Percentiles rank a stretch among this genome's conserved stretches.
These are phyloP conservation scores for Lycium barbarum DNA, from an alignment of 257 asterid genomes.

Conservation along the genomic window DNA sequence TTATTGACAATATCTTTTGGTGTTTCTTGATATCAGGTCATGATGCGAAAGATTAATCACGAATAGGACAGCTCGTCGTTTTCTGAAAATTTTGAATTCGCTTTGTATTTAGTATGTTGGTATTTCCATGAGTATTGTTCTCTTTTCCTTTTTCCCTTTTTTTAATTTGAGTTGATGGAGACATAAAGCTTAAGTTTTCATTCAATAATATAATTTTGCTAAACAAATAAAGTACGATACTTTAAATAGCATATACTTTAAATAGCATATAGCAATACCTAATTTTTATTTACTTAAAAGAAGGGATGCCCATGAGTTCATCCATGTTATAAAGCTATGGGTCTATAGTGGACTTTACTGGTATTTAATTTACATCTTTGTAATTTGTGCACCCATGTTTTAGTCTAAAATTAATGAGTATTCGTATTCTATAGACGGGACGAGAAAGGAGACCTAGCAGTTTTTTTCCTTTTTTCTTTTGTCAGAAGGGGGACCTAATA, in stretches of 20 bases:
- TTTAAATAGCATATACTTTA: neutral
- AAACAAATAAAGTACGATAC: neutral
- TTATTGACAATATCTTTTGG: neutral
- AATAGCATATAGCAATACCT: neutral
- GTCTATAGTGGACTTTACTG: constrained; percentile 1
- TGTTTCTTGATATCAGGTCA: constrained; percentile 3
- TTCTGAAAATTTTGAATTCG: neutral
- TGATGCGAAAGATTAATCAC: neutral
- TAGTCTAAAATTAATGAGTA: neutral
- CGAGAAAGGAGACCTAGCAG: neutral
- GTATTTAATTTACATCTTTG: neutral
- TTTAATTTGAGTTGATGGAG: neutral
- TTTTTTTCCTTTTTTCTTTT: neutral
- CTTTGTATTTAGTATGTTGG: neutral
- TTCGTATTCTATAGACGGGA: neutral
- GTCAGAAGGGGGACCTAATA: constrained; percentile 25
- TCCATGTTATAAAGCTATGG: constrained; percentile 29
- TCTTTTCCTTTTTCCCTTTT: neutral
- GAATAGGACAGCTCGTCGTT: neutral
- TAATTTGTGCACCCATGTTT: neutral
- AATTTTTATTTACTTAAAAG: neutral
- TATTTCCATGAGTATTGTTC: neutral
- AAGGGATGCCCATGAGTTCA: constrained; percentile 20
- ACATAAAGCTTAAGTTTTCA: neutral
- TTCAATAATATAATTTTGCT: neutral